Evolutionary conservation across 441 rosid species (phyloP), one percentile per base, ranked within the genome.

Genomic region (Rhodomyrtus psidioides): DNA sequence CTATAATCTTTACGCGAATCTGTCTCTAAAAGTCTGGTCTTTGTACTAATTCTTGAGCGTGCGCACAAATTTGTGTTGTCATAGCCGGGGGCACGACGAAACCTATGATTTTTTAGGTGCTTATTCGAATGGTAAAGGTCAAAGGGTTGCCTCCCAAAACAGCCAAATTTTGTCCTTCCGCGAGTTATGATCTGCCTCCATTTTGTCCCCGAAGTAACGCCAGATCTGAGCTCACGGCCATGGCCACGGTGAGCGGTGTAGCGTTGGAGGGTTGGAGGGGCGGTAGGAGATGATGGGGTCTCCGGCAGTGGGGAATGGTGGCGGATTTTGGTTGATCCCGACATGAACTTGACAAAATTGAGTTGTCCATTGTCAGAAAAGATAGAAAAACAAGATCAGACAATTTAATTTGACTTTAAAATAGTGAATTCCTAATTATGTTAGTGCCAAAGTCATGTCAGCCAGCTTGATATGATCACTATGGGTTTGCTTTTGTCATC

Each of bases 21-120:
- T 34, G 0, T 39, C 49, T 39, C n/a, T 5, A 5, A 34, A 42
- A 2, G 79, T 23, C 46, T 4, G 0, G 15, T 19, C 44, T 34
- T 34, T 34, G 79, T 19, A 70, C 49, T 19, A 34, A 34, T 70
- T 34, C 79, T 70, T 15, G 1, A 70, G 26, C 0, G 5, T 15
- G 8, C n/a, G 0, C 9, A 23, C 44, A 30, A 62, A 62, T 62
- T 62, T 30, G 44, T 30, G 44, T 62, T 62, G 75, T 62, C 28
- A 21, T 39, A 5, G 46, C 49, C 2, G 3, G 79, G 79, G 79
- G 2, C 46, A 39, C 5, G 1, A 6, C 0, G 15, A 70, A 39
- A 21, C 79, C 16, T 21, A 34, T 62, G 44, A 62, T 62, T 21
- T 2, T 2, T 34, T 62, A 8, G 1, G 24, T 62, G 44, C 46